These are phyloP conservation scores for Gossypium gossypioides DNA, from an alignment of 441 rosid species.

Conservation along the genomic window DNA sequence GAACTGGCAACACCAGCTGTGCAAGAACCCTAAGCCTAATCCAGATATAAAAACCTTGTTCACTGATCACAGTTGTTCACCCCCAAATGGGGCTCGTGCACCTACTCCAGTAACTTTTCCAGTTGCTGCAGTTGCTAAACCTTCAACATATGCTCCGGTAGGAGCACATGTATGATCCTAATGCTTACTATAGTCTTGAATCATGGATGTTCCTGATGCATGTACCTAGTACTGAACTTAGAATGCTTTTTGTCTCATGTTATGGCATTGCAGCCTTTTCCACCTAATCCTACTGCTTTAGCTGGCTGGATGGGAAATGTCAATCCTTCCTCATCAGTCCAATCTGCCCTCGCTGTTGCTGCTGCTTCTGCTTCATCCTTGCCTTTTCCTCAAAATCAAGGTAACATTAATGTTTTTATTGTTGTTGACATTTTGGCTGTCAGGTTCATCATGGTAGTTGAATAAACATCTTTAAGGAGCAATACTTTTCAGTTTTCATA, in stretches of 20 bases:
- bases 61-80: conserved; percentile 26
- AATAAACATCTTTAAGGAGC: not conserved
- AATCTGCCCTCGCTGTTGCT: conserved; percentile 23
- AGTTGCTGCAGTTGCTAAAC: conserved; percentile 28
- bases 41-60: conserved; percentile 35
- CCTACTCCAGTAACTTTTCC: conserved; percentile 26
- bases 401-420: conserved; percentile 15
- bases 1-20: conserved; percentile 39
- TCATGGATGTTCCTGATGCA: conserved; percentile 9
- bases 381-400: conserved; percentile 38
- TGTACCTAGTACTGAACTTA: conserved; percentile 1
- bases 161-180: conserved; percentile 22
- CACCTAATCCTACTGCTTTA: conserved; percentile 40
- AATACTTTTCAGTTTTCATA: not conserved
- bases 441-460: not conserved
- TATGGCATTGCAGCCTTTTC: conserved; percentile 35
- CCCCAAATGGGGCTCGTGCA: conserved; percentile 26
- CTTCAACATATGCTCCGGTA: conserved; percentile 26
- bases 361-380: conserved; percentile 42
- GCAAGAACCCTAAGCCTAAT: conserved; percentile 32
- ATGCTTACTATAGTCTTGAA: not conserved
- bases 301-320: conserved; percentile 53
- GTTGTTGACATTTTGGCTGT: not conserved
- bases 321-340: conserved; percentile 43
- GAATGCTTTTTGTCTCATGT: not conserved